These are phyloP conservation scores for Edhazardia aedis DNA, from an alignment of 371 early-diverging fungal genomes.

Conservation along the genomic window DNA sequence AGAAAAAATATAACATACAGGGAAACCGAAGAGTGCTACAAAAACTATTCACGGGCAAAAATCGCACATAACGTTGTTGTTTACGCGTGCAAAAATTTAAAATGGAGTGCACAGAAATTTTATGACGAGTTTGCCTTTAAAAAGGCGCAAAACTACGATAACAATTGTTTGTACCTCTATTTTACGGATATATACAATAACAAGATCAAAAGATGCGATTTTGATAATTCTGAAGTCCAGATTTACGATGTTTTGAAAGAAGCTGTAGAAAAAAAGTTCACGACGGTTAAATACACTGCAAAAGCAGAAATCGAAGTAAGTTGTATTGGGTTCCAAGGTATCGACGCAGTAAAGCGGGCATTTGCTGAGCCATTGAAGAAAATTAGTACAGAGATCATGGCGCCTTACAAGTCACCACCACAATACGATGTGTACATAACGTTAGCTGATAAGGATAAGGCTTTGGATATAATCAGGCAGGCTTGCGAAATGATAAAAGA, in stretches of 20 bases:
- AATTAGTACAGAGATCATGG: slow-evolving; percentile 28
- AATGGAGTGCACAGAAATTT: slow-evolving; percentile 12
- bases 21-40: slow-evolving; percentile 26
- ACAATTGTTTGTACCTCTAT: slow-evolving; percentile 18
- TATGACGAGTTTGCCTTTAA: slow-evolving; percentile 38
- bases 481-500: slow-evolving; percentile 17
- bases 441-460: slow-evolving; percentile 29
- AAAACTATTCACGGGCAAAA: slow-evolving; percentile 37
- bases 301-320: slow-evolving; percentile 42
- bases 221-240: slow-evolving; percentile 11
- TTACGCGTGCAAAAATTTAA: slow-evolving; percentile 23
- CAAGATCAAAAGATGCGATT: slow-evolving; percentile 12
- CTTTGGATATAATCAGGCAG: slow-evolving; percentile 13
- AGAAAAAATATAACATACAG: slow-evolving; percentile 32
- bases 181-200: slow-evolving; percentile 28
- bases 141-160: slow-evolving; percentile 33
- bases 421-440: slow-evolving; percentile 36
- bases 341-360: slow-evolving; percentile 27
- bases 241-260: slow-evolving; percentile 14
- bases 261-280: slow-evolving; percentile 31
- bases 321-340: slow-evolving; percentile 29
- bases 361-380: slow-evolving; percentile 13
- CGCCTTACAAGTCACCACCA: slow-evolving; percentile 32
- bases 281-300: slow-evolving; percentile 29
- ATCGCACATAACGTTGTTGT: slow-evolving; percentile 41